Conservation (phyloP, 2,329 filamentous ascomycete species). For the Cordyceps cicadae region DNA sequence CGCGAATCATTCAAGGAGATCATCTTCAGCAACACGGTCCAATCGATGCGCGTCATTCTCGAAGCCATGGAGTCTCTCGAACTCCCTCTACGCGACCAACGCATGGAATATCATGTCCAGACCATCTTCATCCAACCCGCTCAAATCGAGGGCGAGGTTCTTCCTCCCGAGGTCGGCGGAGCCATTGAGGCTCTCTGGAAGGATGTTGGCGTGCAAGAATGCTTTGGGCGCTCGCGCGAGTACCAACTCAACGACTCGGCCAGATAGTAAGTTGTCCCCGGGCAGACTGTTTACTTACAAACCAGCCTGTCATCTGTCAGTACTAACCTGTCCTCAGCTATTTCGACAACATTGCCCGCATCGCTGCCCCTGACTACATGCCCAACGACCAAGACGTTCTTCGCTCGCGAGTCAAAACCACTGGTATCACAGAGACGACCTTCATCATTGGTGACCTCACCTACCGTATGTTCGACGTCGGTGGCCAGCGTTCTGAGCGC, state of each 20-base stretch:
- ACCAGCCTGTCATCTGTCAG: background rate
- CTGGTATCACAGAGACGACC: constrained; percentile 92
- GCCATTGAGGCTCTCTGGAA: constrained; percentile 91
- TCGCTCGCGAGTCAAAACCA: constrained; percentile 93
- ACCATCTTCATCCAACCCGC: constrained; percentile 98
- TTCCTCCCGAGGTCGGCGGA: constrained; percentile 88
- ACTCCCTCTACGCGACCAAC: constrained; percentile 80
- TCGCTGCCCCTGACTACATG: constrained; percentile 84
- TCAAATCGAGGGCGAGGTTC: constrained; percentile 89
- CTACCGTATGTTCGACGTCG: constrained; percentile 96
- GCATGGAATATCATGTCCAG: constrained; percentile 94
- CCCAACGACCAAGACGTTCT: constrained; percentile 94
- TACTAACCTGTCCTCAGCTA: constrained; percentile 55
- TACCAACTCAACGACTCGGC: constrained; percentile 96
- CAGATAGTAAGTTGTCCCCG: constrained; percentile 68
- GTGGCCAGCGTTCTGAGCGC: constrained; percentile 88
- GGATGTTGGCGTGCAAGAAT: constrained; percentile 85
- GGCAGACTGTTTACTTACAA: background rate
- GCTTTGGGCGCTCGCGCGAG: constrained; percentile 90
- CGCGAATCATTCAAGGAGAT: constrained; percentile 63
- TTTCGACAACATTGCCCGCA: constrained; percentile 90
- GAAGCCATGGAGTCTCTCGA: constrained; percentile 62
- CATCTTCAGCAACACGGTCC: constrained; percentile 62
- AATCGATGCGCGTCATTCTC: constrained; percentile 61
- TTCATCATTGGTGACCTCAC: constrained; percentile 93